phyloP scores from a whole-genome alignment of 2,329 filamentous ascomycete genomes.

The Zasmidium citrigriseum region DNA sequence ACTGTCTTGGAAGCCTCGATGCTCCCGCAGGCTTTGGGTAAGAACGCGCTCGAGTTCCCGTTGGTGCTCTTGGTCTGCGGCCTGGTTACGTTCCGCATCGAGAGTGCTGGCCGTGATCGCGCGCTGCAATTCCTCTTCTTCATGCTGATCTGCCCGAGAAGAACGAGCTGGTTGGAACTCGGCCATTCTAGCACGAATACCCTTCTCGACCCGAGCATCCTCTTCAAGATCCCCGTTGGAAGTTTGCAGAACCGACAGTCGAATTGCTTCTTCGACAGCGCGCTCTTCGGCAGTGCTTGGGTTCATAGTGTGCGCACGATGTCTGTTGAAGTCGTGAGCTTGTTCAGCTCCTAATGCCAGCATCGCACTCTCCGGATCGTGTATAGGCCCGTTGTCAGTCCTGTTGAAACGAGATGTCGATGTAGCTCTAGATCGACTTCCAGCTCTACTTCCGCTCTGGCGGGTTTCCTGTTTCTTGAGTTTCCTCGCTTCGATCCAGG shows the following conservation, averaged over 20 bases:
- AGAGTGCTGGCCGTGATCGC: constrained; percentile 54
- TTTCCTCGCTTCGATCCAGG: constrained; percentile 15
- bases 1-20: constrained; percentile 28
- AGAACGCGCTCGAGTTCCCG: constrained; percentile 48
- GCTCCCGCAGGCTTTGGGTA: constrained; percentile 47
- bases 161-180: constrained; percentile 51
- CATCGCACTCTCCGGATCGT: constrained; percentile 16
- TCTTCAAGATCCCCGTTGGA: constrained; percentile 69
- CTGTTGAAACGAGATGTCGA: constrained; percentile 2
- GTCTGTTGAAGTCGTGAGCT: constrained; percentile 1
- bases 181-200: constrained; percentile 70
- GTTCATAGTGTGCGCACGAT: constrained; percentile 14
- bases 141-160: constrained; percentile 39
- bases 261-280: constrained; percentile 73
- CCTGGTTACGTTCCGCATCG: constrained; percentile 30
- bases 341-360: constrained; percentile 17
- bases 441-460: not conserved
- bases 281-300: constrained; percentile 48
- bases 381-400: constrained; percentile 8
- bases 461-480: constrained; percentile 14
- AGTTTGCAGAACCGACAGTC: constrained; percentile 67
- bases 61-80: constrained; percentile 40
- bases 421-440: constrained; percentile 8
- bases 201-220: constrained; percentile 70
- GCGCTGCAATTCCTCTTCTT: constrained; percentile 45